Base-by-base conservation (phyloP, 2,329 filamentous ascomycete species). In the Grosmannia serpens region DNA sequence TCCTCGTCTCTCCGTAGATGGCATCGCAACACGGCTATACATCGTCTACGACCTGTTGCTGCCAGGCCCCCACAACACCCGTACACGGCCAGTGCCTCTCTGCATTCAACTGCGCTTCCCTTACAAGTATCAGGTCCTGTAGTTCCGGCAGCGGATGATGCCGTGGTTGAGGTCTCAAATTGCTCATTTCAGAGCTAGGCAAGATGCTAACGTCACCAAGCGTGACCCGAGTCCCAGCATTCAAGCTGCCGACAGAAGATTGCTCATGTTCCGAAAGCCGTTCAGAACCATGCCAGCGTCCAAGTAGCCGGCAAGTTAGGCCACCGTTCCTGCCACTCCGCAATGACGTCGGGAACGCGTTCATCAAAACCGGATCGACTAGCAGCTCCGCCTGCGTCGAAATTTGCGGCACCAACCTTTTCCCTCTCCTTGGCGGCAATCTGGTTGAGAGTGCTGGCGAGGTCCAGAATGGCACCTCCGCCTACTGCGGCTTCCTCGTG, bases 401-500 rank as follows among this genome's bases (percentile, higher is more conserved):
- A 95, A 0, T 80, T 80, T 1, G 77, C 71, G 0, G 80, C 73
- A 2, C 87, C 88, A 31, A 84, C 77, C 11, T 77, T 73, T 46
- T 86, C 82, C 59, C 90, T 79, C 72, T 96, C 92, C 69, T 91
- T 85, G 31, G 73, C 77, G 0, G 94, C 94, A 0, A 84, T 88
- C 22, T 83, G 81, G 68, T 97, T 97, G 60, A 99, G 75, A 35
- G 84, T 84, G 67, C 92, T 83, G 1, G 94, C 94, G 41, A 99
- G 78, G 68, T 99, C 94, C 44, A 97, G 78, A 60, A 99, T 99
- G 51, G 89, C 94, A 64, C 87, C 84, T 1, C 94, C 94, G 11
- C 94, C 94, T 2, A 96, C 82, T 26, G 92, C 79, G 0, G 94
- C 94, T 72, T 99, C 94, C 70, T 99, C 92, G 68, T 97, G 94